Evolutionary conservation across 2,329 filamentous ascomycete genomes (phyloP), one percentile per base, ranked within the genome.

Genomic region (Trichoderma cornu-damae): DNA sequence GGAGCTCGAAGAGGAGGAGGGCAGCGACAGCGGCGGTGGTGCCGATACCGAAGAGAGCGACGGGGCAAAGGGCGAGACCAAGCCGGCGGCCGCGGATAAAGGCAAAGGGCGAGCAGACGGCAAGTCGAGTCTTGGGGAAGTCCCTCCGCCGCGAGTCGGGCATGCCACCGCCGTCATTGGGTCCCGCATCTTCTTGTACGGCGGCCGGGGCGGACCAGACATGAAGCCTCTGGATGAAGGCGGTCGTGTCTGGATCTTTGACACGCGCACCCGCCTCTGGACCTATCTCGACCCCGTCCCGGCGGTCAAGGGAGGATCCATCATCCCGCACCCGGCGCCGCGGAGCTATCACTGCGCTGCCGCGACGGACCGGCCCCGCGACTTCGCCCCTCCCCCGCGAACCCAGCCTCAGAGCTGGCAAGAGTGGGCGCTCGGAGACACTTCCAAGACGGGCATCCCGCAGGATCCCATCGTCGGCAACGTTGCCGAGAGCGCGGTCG

Each of bases 101-200:
- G 74, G 70, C 57, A 79, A 77, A 59, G 67, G 66, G 46, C 67
- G 64, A 4, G 69, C 61, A 1, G 66, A 64, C 8, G 62, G 67
- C 22, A 62, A 16, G 48, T 64, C 63, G 5, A 63, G 61, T 6
- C 64, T 76, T 1, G 73, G 70, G 26, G 68, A 78, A 30, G 77
- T 88, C 1, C 89, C 90, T 0, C 71, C 77, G 1, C 79, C 89
- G 2, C 83, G 90, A 18, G 83, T 92, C 2, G 90, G 90, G 18
- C 83, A 90, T 63, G 86, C 89, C 32, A 83, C 86, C 0, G 81
- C 86, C 11, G 79, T 84, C 1, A 81, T 94, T 58, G 79, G 85
- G 58, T 79, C 80, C 43, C 84, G 84, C 20, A 84, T 95, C 65
- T 93, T 93, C 72, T 62, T 95, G 40, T 96, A 92, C 70, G 90